Base-by-base conservation (phyloP, 2,329 filamentous ascomycete species). In the Phoma sp. region DNA sequence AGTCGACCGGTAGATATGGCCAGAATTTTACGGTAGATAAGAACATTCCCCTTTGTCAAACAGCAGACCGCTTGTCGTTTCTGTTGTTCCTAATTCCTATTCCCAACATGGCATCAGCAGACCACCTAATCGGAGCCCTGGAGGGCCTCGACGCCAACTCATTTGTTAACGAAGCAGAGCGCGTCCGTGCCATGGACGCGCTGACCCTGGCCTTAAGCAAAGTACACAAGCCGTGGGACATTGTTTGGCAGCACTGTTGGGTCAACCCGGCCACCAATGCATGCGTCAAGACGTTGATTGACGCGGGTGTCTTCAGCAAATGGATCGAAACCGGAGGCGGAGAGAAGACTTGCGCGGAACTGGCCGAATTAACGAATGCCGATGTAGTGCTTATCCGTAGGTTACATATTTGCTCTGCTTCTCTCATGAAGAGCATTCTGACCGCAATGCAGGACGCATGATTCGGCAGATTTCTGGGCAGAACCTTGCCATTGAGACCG, bases 281-380 rank as follows among this genome's bases (percentile, higher is more conserved):
- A 55, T 55, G 51, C 45, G 45, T 55, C 39, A 55, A 55, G 45
- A 55, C 51, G 33, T 55, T 55, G 51, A 55, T 55, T 45, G 51
- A 55, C 35, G 51, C 35, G 40, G 51, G 51, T 45, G 51, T 55
- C 45, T 55, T 55, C 45, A 45, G 45, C 51, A 55, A 45, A 55
- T 55, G 45, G 51, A 55, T 55, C 29, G 45, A 55, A 31, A 55
- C 40, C 31, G 45, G 51, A 55, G 51, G 51, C 36, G 45, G 27
- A 44, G 45, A 50, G 45, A 55, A 55, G 51, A 50, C 51, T 36
- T 55, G 51, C 29, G 51, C 51, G 39, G 45, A 55, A 55, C 45
- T 55, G 40, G 45, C 45, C 27, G 51, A 55, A 21, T 50, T 39
- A 50, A 55, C 51, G 27, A 35, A 45, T 50, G 51, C 40, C 27